Evolutionary conservation across 352 stramenopile genomes (phyloP), one percentile per base, ranked within the genome.

Genomic region (Thalassiosira exigua): DNA sequence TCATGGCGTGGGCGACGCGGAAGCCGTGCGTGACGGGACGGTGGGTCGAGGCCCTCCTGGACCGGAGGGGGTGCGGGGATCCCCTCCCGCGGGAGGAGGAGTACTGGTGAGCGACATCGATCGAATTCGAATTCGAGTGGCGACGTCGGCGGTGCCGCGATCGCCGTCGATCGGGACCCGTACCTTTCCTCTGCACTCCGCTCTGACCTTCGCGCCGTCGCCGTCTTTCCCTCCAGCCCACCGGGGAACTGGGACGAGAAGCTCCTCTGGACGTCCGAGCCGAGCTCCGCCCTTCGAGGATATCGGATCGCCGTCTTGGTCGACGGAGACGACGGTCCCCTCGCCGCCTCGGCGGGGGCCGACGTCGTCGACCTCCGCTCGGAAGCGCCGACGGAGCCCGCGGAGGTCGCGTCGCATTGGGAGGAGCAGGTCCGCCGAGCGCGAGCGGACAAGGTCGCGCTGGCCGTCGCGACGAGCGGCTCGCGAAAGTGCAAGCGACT

Each of bases 1-100:
- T 84, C 21, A 73, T 67, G 56, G 75, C 75, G 19, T 84, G 75
- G 75, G 75, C 75, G 26, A 68, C 52, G 19, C 54, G 75, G 50
- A 51, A 57, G 50, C 56, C 59, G 2, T 24, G 59, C 9, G 75
- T 84, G 4, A 81, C 75, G 12, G 29, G 50, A 21, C 60, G 27
- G 39, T 84, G 72, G 32, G 21, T 84, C 4, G 39, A 68, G 33
- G 46, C 61, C 14, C 53, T 84, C 26, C 27, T 84, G 29, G 48
- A 24, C 42, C 65, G 75, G 42, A 62, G 19, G 48, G 19, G 62
- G 17, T 33, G 42, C 14, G 17, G 12, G n/a, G 61, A 75, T 24
- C n/a, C 22, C 3, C 22, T 84, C 19, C 75, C 75, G 4, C 51
- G 50, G 1, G 75, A 81, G 64, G 53, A 68, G 5, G 75, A 84